Evolutionary conservation across 371 early-diverging fungal genomes (phyloP), one percentile per base, ranked within the genome.

Genomic region (Nematocida ironsii): DNA sequence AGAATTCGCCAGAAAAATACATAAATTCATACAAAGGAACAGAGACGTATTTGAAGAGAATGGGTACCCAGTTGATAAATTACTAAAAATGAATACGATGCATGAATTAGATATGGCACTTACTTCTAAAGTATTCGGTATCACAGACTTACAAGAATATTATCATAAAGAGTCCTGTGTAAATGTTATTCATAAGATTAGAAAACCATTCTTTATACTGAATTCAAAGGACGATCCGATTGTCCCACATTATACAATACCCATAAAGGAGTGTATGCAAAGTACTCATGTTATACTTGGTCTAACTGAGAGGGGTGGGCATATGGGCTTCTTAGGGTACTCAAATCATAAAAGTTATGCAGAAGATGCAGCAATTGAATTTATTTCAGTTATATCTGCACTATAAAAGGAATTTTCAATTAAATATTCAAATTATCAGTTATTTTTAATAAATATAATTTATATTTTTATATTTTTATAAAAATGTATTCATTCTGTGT

Each of bases 181-280:
- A 20, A 48, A 48, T 18, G 78, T 78, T 70, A 74, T 87, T 5
- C 40, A 71, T 5, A 60, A 75, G 13, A 86, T 87, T 54, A 81
- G 50, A 23, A 87, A 92, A 39, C 94, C 94, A 7, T 88, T 92
- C 73, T 85, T 94, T 16, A 92, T 93, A 75, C 87, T 94, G 39
- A 92, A 91, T 67, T 91, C 95, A 20, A 72, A 90, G 76, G 95
- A 96, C 86, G 97, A 97, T 85, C 95, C 95, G 5, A 90, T 97
- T 74, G 90, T 92, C 4, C 89, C 89, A 0, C 76, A 72, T 5
- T 87, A 90, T 58, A 87, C 90, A n/a, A 91, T 94, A 20, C 94
- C 95, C 2, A 88, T 86, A 40, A 89, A 91, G 52, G 91, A 91
- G 83, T 88, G 89, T 74, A 82, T 84, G 70, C 83, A 87, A 23